These are phyloP conservation scores for Quillaja saponaria DNA, from an alignment of 306 rosid genomes.

Conservation along the genomic window DNA sequence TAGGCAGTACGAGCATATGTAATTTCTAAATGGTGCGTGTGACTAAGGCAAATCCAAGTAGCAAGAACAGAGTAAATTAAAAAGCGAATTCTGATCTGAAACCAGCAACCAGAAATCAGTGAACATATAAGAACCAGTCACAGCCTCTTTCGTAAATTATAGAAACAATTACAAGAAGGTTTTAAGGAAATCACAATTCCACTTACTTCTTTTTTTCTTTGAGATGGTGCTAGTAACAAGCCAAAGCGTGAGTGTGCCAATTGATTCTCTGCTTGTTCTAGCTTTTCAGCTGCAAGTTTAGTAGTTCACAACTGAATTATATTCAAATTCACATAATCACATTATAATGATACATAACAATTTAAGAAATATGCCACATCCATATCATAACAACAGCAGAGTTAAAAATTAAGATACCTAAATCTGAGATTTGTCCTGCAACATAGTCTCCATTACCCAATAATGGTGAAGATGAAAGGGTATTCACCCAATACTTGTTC, in stretches of 20 bases:
- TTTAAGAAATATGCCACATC: conserved; percentile 5
- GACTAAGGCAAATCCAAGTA: no score
- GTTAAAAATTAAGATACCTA: conserved; percentile 51
- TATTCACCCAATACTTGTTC: conserved; percentile 96
- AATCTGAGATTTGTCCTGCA: conserved; percentile 92
- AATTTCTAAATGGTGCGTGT: no score
- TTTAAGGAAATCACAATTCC: conserved; percentile 4
- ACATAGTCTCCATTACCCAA: conserved; percentile 94
- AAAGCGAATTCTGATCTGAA: not conserved
- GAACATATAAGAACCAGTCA: not conserved
- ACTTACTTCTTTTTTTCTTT: conserved; percentile 83
- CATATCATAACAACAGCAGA: not conserved
- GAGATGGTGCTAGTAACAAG: conserved; percentile 67
- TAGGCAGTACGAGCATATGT: no score
- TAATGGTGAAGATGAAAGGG: conserved; percentile 89
- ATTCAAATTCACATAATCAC: conserved; percentile 13
- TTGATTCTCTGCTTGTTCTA: conserved; percentile 93
- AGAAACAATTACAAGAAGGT: not conserved
- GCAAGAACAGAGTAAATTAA: no score
- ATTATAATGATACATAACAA: not conserved
- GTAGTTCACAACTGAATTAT: conserved; percentile 20
- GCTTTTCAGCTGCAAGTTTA: conserved; percentile 79
- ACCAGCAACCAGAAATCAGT: not conserved
- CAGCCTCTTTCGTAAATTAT: not conserved
- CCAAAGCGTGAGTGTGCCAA: conserved; percentile 91